Conservation (phyloP, 495 filamentous ascomycete genomes). For the Bacidia gigantensis region DNA sequence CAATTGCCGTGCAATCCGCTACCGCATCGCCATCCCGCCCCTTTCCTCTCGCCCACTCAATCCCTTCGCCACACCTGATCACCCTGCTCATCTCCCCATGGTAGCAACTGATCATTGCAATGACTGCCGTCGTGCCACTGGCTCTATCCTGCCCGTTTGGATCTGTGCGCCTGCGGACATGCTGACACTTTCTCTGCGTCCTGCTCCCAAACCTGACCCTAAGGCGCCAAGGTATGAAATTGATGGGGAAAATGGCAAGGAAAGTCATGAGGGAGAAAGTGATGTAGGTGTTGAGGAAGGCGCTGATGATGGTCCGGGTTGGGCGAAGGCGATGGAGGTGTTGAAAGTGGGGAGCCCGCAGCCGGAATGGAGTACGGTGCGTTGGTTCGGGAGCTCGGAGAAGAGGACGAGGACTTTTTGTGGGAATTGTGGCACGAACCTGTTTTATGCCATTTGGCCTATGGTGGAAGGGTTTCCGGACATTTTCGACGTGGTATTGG, state of each 20-base stretch:
- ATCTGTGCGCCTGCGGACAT: constrained; percentile 9
- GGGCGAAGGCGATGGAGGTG: neutral
- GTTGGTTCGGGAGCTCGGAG: constrained; percentile 7
- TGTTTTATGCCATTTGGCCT: constrained; percentile 8
- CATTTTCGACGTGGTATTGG: too few species aligned
- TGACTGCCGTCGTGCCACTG: constrained; percentile 20
- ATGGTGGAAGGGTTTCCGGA: neutral
- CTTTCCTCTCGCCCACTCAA: constrained; percentile 12
- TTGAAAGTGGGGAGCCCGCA: constrained; percentile 3
- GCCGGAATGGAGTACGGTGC: neutral
- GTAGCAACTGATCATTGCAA: constrained; percentile 21
- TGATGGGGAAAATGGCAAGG: neutral
- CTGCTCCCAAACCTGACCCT: constrained; percentile 2
- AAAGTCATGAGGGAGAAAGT: neutral
- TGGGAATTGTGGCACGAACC: constrained; percentile 15
- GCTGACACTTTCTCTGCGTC: constrained; percentile 1
- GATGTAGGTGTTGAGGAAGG: too few species aligned
- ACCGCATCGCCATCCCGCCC: constrained; percentile 17
- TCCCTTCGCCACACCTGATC: constrained; percentile 1
- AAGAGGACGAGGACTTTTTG: constrained; percentile 14
- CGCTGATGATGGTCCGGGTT: too few species aligned
- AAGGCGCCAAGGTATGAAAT: neutral
- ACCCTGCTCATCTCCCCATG: neutral
- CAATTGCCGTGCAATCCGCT: constrained; percentile 28
- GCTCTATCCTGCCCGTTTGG: constrained; percentile 14